A percentile compares a stretch with the other conserved stretches of the same genome.
These are phyloP conservation scores for Lagenidium giganteum DNA, from an alignment of 352 stramenopile genomes.

Conservation along the genomic window DNA sequence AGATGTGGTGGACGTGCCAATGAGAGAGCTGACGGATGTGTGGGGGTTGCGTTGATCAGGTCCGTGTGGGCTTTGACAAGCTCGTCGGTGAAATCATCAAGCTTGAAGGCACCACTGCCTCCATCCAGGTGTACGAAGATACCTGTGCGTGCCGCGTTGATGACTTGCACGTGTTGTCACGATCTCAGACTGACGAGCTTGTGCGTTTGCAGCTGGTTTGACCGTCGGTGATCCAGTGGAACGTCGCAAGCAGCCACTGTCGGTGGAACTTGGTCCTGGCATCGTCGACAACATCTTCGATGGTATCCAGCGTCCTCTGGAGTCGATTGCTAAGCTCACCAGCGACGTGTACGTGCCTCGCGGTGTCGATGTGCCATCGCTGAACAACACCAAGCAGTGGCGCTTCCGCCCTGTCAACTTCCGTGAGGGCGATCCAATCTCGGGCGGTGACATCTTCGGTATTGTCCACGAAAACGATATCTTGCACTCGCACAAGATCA, in stretches of 20 bases:
- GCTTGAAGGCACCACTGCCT: conserved; percentile 98
- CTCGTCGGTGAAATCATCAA: conserved; percentile 99
- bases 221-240: conserved; percentile 98
- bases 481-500: conserved; percentile 98
- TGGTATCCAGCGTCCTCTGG: conserved; percentile 98
- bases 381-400: conserved; percentile 93
- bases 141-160: conserved; percentile 58
- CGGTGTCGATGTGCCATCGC: conserved; percentile 94
- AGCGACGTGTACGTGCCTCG: conserved; percentile 98
- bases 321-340: conserved; percentile 92
- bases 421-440: conserved; percentile 93
- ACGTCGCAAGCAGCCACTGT: conserved; percentile 96
- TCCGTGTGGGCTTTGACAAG: conserved; percentile 98
- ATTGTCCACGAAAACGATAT: conserved; percentile 99
- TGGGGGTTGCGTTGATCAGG: conserved; percentile 75
- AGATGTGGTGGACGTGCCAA: background rate
- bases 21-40: background rate
- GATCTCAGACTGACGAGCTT: background rate
- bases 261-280: conserved; percentile 98
- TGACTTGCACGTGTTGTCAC: background rate
- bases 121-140: conserved; percentile 99
- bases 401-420: conserved; percentile 94
- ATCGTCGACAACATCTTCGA: conserved; percentile 99
- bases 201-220: conserved; percentile 71
- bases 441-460: conserved; percentile 97